These are phyloP conservation scores for Medicago truncatula DNA, from an alignment of 306 rosid genomes.

Conservation along the genomic window MtrunA17r5.0-ANR NC_053047.1:3678501-3679000, in stretches of 20 bases:
- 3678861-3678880: constrained; percentile 66
- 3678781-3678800: constrained; percentile 13
- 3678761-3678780: constrained; percentile 32
- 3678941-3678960: constrained; percentile 82
- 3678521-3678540: constrained; percentile 99
- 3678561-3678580: constrained; percentile 14
- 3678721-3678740: constrained; percentile 70
- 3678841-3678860: constrained; percentile 85
- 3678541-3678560: constrained; percentile 31
- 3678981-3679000: constrained; percentile 17
- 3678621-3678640: constrained; percentile 3
- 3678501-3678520: constrained; percentile 99
- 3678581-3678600: constrained; percentile 5
- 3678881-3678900: constrained; percentile 92
- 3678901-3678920: constrained; percentile 68
- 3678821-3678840: constrained; percentile 33
- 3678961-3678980: constrained; percentile 52
- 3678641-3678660: constrained; percentile 35
- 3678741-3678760: constrained; percentile 72
- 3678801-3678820: constrained; percentile 14
- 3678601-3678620: constrained; percentile 17
- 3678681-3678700: constrained; percentile 69
- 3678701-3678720: constrained; percentile 65
- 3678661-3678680: constrained; percentile 78
- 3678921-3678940: constrained; percentile 58